A percentile compares a stretch with the other conserved stretches of the same genome.
phyloP scores from a whole-genome alignment of 2,329 filamentous ascomycete species.

The Sordariomycetes sp. region DNA sequence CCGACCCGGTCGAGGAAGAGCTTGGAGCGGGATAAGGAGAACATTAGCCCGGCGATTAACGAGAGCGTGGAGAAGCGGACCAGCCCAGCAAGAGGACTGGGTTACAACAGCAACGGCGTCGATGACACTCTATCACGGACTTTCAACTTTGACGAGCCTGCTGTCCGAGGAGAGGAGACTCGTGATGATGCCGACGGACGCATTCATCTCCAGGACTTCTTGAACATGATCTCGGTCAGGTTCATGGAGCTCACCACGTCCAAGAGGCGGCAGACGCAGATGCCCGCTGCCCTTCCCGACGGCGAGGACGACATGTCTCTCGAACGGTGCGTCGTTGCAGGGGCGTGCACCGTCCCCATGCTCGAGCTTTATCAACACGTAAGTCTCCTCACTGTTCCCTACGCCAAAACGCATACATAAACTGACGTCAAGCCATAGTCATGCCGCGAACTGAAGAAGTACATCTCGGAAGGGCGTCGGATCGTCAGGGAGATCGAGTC shows the following conservation, averaged over 20 bases:
- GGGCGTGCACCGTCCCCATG: conserved; percentile 84
- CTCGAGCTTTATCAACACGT: conserved; percentile 72
- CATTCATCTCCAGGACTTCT: conserved; percentile 82
- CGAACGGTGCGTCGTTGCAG: conserved; percentile 75
- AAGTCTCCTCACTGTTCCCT: neutral
- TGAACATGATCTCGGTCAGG: conserved; percentile 90
- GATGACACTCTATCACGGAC: conserved; percentile 34
- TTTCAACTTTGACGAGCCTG: conserved; percentile 30
- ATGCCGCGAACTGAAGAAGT: conserved; percentile 90
- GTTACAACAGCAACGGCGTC: conserved; percentile 40
- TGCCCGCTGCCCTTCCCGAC: conserved; percentile 37
- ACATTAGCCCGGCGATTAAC: conserved; percentile 21
- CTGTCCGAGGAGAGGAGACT: conserved; percentile 29
- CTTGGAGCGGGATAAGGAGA: conserved; percentile 23
- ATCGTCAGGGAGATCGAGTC: conserved; percentile 86
- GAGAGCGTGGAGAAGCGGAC: conserved; percentile 20
- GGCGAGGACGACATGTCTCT: conserved; percentile 47
- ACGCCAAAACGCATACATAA: neutral
- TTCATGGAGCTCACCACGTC: conserved; percentile 99
- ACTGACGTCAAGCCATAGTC: conserved; percentile 44
- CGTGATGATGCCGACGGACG: conserved; percentile 38
- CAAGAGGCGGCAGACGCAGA: conserved; percentile 78
- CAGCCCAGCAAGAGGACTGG: conserved; percentile 45
- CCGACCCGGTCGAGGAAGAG: conserved; percentile 38
- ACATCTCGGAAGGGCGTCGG: conserved; percentile 84